Evolutionary conservation across 2,329 filamentous ascomycete genomes (phyloP).

Genomic region (Proliferodiscus dingleyae): DNA sequence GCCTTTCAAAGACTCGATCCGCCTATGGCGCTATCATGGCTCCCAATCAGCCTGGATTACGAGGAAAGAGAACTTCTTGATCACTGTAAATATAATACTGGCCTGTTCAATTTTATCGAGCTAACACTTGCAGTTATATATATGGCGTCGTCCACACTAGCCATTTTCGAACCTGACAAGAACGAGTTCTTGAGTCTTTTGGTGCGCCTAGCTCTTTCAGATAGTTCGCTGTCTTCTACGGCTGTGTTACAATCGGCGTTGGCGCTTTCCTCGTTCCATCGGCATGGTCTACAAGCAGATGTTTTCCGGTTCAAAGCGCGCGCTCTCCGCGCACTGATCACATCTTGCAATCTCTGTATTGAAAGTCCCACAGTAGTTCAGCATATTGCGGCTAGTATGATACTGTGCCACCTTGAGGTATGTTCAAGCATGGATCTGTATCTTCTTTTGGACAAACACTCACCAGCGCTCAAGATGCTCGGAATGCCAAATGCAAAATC

Average conservation of each 20-base stretch:
- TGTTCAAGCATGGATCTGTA: conserved; percentile 13
- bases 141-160: conserved; percentile 18
- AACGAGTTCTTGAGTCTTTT: conserved; percentile 20
- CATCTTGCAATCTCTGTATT: conserved; percentile 15
- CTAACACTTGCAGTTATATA: conserved; percentile 18
- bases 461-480: conserved; percentile 18
- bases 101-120: conserved; percentile 9
- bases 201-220: conserved; percentile 20
- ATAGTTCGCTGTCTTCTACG: conserved; percentile 19
- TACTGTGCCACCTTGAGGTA: conserved; percentile 24
- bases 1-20: conserved; percentile 18
- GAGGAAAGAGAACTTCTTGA: conserved; percentile 20
- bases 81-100: conserved; percentile 17
- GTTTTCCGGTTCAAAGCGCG: conserved; percentile 19
- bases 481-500: conserved; percentile 16
- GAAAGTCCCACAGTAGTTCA: conserved; percentile 17
- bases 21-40: conserved; percentile 18
- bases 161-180: conserved; percentile 21
- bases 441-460: conserved; percentile 14
- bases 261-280: conserved; percentile 21
- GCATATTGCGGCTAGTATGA: conserved; percentile 23
- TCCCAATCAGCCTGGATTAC: conserved; percentile 16
- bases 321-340: conserved; percentile 20
- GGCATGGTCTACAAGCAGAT: conserved; percentile 19
- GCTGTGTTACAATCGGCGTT: conserved; percentile 22